A percentile compares a stretch with the other conserved stretches of the same genome.
Conservation (phyloP, 768 basidiomycete genomes). For the Mycena venus region DNA sequence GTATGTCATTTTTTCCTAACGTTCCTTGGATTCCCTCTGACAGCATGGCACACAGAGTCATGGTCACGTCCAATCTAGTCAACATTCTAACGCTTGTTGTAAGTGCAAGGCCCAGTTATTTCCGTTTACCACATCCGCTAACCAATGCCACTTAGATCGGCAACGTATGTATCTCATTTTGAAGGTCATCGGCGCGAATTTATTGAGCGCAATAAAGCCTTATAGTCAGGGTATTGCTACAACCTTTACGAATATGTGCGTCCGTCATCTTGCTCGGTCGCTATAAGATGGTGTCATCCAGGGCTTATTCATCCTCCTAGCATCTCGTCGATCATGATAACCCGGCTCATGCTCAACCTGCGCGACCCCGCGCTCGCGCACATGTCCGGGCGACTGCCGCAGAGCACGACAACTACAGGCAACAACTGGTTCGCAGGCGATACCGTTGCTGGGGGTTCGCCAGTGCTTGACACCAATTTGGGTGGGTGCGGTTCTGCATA, state of each 20-base stretch:
- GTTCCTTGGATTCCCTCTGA: background rate
- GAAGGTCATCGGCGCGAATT: background rate
- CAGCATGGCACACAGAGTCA: conserved; percentile 5
- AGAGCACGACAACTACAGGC: background rate
- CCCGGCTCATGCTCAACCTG: conserved; percentile 28
- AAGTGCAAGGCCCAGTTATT: background rate
- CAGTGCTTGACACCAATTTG: background rate
- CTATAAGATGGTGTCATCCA: background rate
- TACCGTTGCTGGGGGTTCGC: background rate
- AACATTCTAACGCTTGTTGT: conserved; percentile 25
- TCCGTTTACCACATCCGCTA: background rate
- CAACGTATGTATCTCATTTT: background rate
- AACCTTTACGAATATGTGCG: conserved; percentile 22
- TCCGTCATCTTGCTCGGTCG: background rate
- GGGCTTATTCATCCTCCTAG: background rate
- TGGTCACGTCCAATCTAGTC: background rate
- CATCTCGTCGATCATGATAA: conserved; percentile 21
- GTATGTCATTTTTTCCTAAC: background rate
- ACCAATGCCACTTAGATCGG: background rate
- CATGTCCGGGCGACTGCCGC: background rate
- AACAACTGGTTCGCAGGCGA: background rate
- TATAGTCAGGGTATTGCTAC: conserved; percentile 11
- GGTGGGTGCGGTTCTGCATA: background rate
- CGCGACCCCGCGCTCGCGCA: conserved; percentile 15
- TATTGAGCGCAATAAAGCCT: background rate